Evolutionary conservation across 2,329 filamentous ascomycete genomes (phyloP).

Genomic region (Hymenoscyphus infarciens): DNA sequence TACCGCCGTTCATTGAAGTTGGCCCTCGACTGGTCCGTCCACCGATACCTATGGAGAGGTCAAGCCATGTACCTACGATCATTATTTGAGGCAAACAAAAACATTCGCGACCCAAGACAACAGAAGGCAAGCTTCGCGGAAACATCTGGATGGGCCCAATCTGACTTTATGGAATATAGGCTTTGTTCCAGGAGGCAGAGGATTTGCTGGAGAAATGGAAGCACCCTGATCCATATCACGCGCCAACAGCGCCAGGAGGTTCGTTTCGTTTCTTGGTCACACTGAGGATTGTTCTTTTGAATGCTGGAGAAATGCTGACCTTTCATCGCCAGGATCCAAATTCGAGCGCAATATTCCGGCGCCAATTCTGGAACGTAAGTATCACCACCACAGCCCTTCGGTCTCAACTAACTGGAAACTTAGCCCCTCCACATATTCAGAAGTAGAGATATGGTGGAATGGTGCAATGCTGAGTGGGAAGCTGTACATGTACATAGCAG

Average conservation of each 20-base stretch:
- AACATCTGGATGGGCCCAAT: background rate
- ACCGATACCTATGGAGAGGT: constrained; percentile 88
- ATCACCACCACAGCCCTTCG: background rate
- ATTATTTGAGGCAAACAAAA: constrained; percentile 89
- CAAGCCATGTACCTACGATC: constrained; percentile 95
- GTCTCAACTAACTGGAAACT: constrained; percentile 12
- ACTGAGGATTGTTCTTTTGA: background rate
- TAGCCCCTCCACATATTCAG: constrained; percentile 32
- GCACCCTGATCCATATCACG: constrained; percentile 89
- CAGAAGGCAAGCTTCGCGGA: constrained; percentile 54
- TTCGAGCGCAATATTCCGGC: constrained; percentile 89
- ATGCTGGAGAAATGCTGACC: constrained; percentile 2
- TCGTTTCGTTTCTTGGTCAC: constrained; percentile 33
- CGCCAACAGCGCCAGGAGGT: constrained; percentile 93
- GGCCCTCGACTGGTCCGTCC: constrained; percentile 90
- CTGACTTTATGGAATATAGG: constrained; percentile 49
- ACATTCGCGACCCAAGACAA: constrained; percentile 78
- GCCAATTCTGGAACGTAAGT: constrained; percentile 77
- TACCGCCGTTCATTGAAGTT: constrained; percentile 94
- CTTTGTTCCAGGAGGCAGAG: constrained; percentile 82
- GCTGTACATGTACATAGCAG: constrained; percentile 21
- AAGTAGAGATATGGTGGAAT: constrained; percentile 14
- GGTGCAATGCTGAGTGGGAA: background rate
- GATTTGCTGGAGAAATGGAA: constrained; percentile 90
- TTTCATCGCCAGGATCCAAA: constrained; percentile 68